Base-by-base conservation (phyloP, 1,284 basidiomycete genomes). In the Irpex sp. region DNA sequence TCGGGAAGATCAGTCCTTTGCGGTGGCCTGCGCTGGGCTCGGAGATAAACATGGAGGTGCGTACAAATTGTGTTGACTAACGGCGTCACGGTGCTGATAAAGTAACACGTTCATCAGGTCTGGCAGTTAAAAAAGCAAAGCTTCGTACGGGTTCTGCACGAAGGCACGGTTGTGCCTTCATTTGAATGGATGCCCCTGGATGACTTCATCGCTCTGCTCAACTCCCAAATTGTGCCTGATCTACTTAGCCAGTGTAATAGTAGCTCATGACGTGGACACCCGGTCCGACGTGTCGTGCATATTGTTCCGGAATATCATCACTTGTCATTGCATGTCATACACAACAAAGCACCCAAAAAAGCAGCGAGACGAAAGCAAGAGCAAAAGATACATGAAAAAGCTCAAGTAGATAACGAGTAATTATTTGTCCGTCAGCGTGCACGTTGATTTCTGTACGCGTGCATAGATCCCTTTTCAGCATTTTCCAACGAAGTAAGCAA, bases 11-110 rank as follows among this genome's bases (percentile, higher is more conserved):
- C 10, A 73, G 75, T 7, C 77, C 78, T 1, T 74, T 88, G 67
- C 82, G 86, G 38, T 89, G 87, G 87, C 88, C 88, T 1, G 86
- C 87, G 0, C 78, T 89, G 64, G 87, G 88, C 2, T 85, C 84
- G 15, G 87, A 88, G 74, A 83, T 88, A n/a, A 71, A 86, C 64
- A 83, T 88, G 78, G 87, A 89, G 83, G 87, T 84, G 70, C 65
- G 85, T 74, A 6, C 32, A 32, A 32, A 32, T 32, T 32, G 32
- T 32, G 32, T 32, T 32, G 32, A 32, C 32, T 32, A 32, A 32
- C 32, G 32, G 32, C 32, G 32, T 32, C 4, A 32, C 32, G 32
- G 32, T 32, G 4, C 32, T 32, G 32, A 32, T 32, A 32, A 32
- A 32, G 32, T 32, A 32, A 32, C 32, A 32, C 32, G 32, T 32